A percentile compares a stretch with the other conserved stretches of the same genome.
These are phyloP conservation scores for Aspergillus sp. DNA, from an alignment of 2,329 filamentous ascomycete genomes.

Conservation along the genomic window DNA sequence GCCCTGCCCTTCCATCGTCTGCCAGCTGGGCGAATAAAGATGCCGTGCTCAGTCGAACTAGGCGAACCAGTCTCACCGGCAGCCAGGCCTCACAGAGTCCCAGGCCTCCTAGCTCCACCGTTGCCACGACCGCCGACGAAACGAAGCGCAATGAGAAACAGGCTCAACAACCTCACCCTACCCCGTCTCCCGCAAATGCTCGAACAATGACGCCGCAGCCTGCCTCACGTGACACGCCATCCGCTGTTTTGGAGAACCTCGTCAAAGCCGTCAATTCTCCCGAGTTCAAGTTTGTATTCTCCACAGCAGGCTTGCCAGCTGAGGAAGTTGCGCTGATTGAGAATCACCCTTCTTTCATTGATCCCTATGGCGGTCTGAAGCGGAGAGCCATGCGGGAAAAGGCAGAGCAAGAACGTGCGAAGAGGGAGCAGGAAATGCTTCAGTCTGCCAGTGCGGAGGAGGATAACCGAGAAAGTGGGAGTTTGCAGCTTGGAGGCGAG, in stretches of 20 bases:
- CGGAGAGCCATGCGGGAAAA: conserved; percentile 67
- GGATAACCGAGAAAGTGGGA: conserved; percentile 72
- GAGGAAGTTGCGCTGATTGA: conserved; percentile 45
- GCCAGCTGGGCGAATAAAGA: conserved; percentile 81
- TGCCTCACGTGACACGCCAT: conserved; percentile 8
- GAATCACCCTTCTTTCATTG: conserved; percentile 68
- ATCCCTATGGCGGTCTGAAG: conserved; percentile 71
- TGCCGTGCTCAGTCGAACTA: conserved; percentile 55
- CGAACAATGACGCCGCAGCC: conserved; percentile 14
- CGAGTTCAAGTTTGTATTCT: conserved; percentile 48
- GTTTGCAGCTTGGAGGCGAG: conserved; percentile 82
- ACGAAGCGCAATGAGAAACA: conserved; percentile 26
- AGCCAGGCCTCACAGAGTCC: conserved; percentile 77
- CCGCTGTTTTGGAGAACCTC: conserved; percentile 30
- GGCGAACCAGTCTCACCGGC: conserved; percentile 65
- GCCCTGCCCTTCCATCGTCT: conserved; percentile 82
- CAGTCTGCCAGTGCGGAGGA: conserved; percentile 50
- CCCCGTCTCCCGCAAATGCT: conserved; percentile 15
- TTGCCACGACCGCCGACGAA: conserved; percentile 28
- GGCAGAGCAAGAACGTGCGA: conserved; percentile 51
- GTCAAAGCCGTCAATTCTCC: conserved; percentile 40
- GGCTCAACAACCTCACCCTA: conserved; percentile 14
- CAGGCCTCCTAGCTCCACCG: conserved; percentile 45
- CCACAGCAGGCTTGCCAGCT: conserved; percentile 34
- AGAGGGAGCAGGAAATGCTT: conserved; percentile 46